These are phyloP conservation scores for Wolfiporia cocos DNA, from an alignment of 1,284 basidiomycete genomes.

Conservation along the genomic window DNA sequence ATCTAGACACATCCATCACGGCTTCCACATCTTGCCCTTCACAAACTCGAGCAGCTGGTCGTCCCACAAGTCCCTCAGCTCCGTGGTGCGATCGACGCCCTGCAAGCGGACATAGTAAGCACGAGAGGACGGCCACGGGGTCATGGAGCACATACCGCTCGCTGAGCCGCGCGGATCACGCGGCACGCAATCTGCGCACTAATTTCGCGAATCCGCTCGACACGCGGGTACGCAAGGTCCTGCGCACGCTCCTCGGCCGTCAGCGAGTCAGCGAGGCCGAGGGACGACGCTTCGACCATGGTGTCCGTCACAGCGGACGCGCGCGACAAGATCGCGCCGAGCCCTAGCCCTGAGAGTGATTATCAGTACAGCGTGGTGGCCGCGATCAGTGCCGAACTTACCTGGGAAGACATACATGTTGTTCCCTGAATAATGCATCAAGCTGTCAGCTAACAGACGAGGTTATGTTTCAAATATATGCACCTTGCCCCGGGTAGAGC, in stretches of 20 bases:
- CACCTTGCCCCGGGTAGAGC: conserved; percentile 78
- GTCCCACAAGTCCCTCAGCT: conserved; percentile 54
- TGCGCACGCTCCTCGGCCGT: conserved; percentile 62
- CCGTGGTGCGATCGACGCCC: conserved; percentile 53
- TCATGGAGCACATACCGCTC: conserved; percentile 40
- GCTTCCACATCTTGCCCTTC: conserved; percentile 66
- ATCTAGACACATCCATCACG: too few species aligned
- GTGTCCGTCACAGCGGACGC: conserved; percentile 64
- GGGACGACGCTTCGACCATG: conserved; percentile 77
- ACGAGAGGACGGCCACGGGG: conserved; percentile 1
- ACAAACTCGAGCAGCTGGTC: conserved; percentile 48
- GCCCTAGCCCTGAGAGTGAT: conserved; percentile 56
- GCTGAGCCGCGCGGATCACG: conserved; percentile 77
- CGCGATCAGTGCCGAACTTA: conserved; percentile 22
- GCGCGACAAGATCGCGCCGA: conserved; percentile 71
- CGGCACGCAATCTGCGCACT: conserved; percentile 66
- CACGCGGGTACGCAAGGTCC: conserved; percentile 70
- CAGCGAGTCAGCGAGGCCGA: conserved; percentile 76
- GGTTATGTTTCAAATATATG: background rate
- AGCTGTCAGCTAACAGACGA: background rate
- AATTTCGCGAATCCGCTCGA: conserved; percentile 82
- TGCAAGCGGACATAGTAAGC: conserved; percentile 16
- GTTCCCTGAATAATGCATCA: conserved; percentile 38
- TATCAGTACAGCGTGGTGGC: background rate
- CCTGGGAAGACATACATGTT: conserved; percentile 84